Evolutionary conservation across 2,329 filamentous ascomycete genomes (phyloP).

Genomic region (Venturia aucupariae): DNA sequence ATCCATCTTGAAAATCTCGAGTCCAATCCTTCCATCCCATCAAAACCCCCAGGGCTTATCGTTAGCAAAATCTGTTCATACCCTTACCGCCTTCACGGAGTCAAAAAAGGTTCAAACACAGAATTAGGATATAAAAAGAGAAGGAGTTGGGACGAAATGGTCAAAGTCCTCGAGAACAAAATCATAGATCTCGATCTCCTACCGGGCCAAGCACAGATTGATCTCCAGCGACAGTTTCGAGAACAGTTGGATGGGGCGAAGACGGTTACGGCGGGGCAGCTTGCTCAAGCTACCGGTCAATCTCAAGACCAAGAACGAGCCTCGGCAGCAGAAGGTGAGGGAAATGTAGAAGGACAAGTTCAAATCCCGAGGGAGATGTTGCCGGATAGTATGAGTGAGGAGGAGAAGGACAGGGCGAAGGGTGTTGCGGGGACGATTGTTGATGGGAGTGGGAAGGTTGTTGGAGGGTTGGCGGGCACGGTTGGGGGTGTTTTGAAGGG

Average conservation of each 20-base stretch:
- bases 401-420: conserved; percentile 6
- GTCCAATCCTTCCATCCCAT: background rate
- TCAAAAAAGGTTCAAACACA: no score
- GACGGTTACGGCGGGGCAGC: background rate
- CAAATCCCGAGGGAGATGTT: conserved; percentile 14
- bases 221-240: conserved; percentile 12
- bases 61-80: no score
- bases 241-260: conserved; percentile 15
- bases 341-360: background rate
- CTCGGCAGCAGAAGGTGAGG: background rate
- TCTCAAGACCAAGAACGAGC: background rate
- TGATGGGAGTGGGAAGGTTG: conserved; percentile 16
- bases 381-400: conserved; percentile 13
- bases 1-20: background rate
- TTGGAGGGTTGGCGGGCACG: conserved; percentile 15
- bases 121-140: background rate
- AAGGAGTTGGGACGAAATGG: conserved; percentile 12
- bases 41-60: no score
- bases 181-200: conserved; percentile 19
- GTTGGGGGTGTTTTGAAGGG: conserved; percentile 18
- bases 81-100: no score
- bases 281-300: background rate
- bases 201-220: conserved; percentile 16
- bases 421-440: conserved; percentile 11
- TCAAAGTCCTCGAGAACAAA: conserved; percentile 20